Conservation (phyloP, 1,139 yeast species). For the Hyphopichia wangnamkhiaoensis region DNA sequence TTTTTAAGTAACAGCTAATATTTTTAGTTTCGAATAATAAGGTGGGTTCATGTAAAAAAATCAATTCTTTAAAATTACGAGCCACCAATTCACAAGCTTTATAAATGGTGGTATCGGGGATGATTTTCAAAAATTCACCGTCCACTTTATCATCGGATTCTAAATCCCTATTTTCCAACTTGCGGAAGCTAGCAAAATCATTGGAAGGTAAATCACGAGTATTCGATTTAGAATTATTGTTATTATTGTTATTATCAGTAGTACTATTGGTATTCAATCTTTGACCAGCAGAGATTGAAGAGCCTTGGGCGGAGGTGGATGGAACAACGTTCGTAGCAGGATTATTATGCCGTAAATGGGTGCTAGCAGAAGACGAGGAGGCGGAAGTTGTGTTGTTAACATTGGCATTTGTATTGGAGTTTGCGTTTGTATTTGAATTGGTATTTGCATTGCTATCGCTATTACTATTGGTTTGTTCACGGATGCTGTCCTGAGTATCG, state of each 20-base stretch:
- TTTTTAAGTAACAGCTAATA: conserved; percentile 1
- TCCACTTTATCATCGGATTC: neutral
- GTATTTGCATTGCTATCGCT: neutral
- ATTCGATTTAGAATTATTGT: neutral
- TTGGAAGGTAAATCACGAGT: too few relatives aligned
- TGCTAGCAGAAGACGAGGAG: too few relatives aligned
- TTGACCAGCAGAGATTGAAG: neutral
- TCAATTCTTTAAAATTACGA: conserved; percentile 1
- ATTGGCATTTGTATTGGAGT: neutral
- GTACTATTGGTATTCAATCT: neutral
- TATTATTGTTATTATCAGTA: neutral
- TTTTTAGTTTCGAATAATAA: conserved; percentile 1
- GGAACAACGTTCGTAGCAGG: too few relatives aligned
- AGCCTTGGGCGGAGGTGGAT: neutral
- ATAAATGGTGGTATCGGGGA: conserved; percentile 1
- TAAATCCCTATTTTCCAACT: neutral
- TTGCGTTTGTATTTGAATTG: neutral
- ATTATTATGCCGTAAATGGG: too few relatives aligned
- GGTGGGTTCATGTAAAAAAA: conserved; percentile 3
- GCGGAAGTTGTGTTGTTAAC: neutral
- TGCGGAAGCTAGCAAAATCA: too few relatives aligned
- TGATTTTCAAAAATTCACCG: neutral
- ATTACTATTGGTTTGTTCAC: neutral
- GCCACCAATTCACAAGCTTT: conserved; percentile 2
- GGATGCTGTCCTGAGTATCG: neutral